Percentiles rank a stretch among this genome's conserved stretches.
These are phyloP conservation scores for Marasmius fiardii DNA, from an alignment of 1,284 basidiomycete genomes.

Conservation along the genomic window DNA sequence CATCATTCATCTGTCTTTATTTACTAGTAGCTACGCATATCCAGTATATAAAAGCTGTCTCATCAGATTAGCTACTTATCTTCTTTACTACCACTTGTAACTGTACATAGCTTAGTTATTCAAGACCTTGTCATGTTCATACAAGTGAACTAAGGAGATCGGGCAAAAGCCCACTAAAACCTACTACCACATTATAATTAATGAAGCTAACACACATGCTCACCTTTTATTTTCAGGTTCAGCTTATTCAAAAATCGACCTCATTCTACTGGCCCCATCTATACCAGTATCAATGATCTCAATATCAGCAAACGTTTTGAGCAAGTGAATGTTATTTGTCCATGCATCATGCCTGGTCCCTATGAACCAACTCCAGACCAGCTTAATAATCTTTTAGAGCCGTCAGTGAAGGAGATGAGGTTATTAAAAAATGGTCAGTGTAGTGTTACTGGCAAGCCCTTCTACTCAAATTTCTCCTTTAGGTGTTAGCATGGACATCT, in stretches of 20 bases:
- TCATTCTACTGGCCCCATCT: slow-evolving; percentile 25
- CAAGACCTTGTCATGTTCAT: too few relatives aligned
- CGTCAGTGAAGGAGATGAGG: slow-evolving; percentile 9
- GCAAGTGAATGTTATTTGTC: slow-evolving; percentile 21
- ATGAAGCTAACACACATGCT: too few relatives aligned
- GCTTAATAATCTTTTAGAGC: slow-evolving; percentile 17
- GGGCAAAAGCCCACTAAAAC: too few relatives aligned
- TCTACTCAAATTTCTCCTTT: not conserved
- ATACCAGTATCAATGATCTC: slow-evolving; percentile 24
- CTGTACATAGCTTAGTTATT: too few relatives aligned
- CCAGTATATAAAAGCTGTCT: too few relatives aligned
- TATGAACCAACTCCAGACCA: slow-evolving; percentile 19
- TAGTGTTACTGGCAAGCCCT: too few relatives aligned
- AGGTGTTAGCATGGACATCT: slow-evolving; percentile 19
- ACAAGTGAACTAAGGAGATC: too few relatives aligned
- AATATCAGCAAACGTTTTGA: slow-evolving; percentile 19
- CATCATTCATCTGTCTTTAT: too few relatives aligned
- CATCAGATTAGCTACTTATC: too few relatives aligned
- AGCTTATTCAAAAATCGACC: slow-evolving; percentile 19
- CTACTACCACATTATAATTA: too few relatives aligned
- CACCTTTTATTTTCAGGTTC: slow-evolving; percentile 25
- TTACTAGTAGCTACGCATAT: too few relatives aligned
- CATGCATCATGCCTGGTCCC: slow-evolving; percentile 16
- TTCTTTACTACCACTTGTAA: too few relatives aligned
- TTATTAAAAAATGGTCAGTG: slow-evolving; percentile 13